phyloP scores from a whole-genome alignment of 176 grass and related monocot genomes.

The Tillandsia leiboldiana region DNA sequence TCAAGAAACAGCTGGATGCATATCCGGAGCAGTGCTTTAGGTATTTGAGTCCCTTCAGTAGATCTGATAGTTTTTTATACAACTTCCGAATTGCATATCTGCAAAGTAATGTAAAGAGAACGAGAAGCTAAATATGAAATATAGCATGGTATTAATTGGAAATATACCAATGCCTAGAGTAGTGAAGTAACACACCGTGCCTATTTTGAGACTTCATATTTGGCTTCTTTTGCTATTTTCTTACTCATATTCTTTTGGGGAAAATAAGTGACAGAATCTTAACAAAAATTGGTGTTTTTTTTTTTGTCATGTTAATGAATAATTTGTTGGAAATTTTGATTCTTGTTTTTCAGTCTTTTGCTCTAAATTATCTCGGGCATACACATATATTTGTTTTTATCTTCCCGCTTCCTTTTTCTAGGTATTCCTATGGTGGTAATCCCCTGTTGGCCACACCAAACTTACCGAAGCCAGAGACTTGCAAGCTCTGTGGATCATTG shows the following conservation, averaged over 20 bases:
- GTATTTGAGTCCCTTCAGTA: conserved; percentile 27
- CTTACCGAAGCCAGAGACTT: conserved; percentile 32
- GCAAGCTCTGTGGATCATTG: conserved; percentile 49
- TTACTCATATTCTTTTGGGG: not conserved
- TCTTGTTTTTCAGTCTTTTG: not conserved
- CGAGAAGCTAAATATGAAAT: too few relatives aligned
- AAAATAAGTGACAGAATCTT: not conserved
- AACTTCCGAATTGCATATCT: not conserved
- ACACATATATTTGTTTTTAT: not conserved
- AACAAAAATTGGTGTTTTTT: not conserved
- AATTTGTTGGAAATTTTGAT: conserved; percentile 1
- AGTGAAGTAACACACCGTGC: too few relatives aligned
- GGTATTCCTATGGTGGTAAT: conserved; percentile 68
- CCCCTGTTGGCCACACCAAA: conserved; percentile 38
- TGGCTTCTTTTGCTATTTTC: too few relatives aligned
- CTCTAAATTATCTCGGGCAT: not conserved
- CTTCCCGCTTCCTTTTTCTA: conserved; percentile 8
- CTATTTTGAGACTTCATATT: too few relatives aligned
- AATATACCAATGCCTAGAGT: too few relatives aligned
- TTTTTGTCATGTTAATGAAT: not conserved
- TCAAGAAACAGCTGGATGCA: conserved; percentile 87
- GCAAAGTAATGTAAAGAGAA: not conserved
- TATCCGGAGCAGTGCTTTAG: conserved; percentile 83
- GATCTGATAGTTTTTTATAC: not conserved
- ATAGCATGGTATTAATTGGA: too few relatives aligned